phyloP scores from a whole-genome alignment of 352 stramenopile species.

The Phytophthora pini region DNA sequence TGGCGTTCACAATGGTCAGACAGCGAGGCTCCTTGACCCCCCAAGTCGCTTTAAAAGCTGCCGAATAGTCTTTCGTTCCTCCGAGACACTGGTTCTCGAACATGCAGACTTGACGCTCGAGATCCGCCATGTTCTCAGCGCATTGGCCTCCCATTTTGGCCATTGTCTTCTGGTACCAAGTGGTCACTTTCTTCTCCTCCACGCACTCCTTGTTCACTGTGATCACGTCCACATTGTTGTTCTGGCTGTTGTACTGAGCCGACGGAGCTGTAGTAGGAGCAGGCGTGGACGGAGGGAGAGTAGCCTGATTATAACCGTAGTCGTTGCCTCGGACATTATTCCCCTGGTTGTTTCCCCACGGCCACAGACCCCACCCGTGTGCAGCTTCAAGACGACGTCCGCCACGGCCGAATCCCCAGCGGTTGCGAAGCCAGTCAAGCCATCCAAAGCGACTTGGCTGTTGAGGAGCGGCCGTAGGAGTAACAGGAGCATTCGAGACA shows the following conservation, averaged over 20 bases:
- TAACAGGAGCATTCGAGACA: neutral
- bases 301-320: neutral
- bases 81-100: slow-evolving; percentile 61
- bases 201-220: slow-evolving; percentile 26
- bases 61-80: slow-evolving; percentile 45
- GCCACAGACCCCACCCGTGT: slow-evolving; percentile 13
- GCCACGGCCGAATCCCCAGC: slow-evolving; percentile 14
- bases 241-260: slow-evolving; percentile 24
- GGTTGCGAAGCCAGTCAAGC: slow-evolving; percentile 22
- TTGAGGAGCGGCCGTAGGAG: slow-evolving; percentile 6
- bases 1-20: slow-evolving; percentile 51
- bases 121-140: slow-evolving; percentile 44
- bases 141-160: slow-evolving; percentile 39
- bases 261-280: neutral
- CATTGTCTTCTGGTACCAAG: slow-evolving; percentile 50
- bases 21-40: slow-evolving; percentile 44
- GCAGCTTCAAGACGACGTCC: slow-evolving; percentile 24
- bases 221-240: slow-evolving; percentile 46
- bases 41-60: slow-evolving; percentile 55
- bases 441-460: slow-evolving; percentile 7
- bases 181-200: slow-evolving; percentile 36
- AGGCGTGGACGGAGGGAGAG: neutral
- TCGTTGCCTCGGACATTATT: slow-evolving; percentile 13
- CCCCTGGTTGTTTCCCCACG: slow-evolving; percentile 2
- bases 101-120: slow-evolving; percentile 63